Evolutionary conservation across 2,329 filamentous ascomycete genomes (phyloP), one percentile per base, ranked within the genome.

Genomic region (Hypocrella siamensis): DNA sequence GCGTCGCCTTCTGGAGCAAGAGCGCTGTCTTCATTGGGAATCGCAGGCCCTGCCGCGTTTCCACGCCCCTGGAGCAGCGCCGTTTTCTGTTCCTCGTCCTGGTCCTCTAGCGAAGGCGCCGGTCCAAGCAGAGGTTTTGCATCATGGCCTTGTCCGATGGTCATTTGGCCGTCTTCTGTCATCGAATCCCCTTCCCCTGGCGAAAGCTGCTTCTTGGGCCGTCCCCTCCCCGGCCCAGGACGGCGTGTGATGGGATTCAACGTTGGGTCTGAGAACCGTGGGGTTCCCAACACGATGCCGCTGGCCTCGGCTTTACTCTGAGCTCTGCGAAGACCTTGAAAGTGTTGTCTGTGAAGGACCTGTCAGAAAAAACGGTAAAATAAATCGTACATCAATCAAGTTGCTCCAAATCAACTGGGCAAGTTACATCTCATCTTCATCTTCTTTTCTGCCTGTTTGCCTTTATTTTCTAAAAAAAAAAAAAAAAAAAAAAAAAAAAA

Each of bases 181-280:
- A 7, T 26, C 25, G 15, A 11, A 14, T 14, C 25, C 7, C 25
- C 25, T 14, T 26, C 25, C 10, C 4, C 18, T 6, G 19, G 6
- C 5, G 17, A 16, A 19, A 11, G 11, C 26, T 53, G 49, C 44
- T 71, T 73, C 32, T 60, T 56, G 0, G 66, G 64, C 6, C 69
- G 57, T 2, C 67, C 66, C 28, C 69, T 60, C 10, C 69, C 68
- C 4, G 69, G 69, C 0, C 70, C 70, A 4, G 70, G 69, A 17
- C 70, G 60, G 12, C 69, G 58, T n/a, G 67, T 73, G 42, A 74
- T 72, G 31, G 70, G 70, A 35, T 74, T 72, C 39, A 55, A 32
- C 0, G 61, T 63, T 7, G 69, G 69, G 42, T 74, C 68, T 33
- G 53, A 26, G 35, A 53, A 60, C 26, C 54, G 49, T 16, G 56